A percentile compares a stretch with the other conserved stretches of the same genome.
These are phyloP conservation scores for Ceratobasidium theobromae DNA, from an alignment of 1,284 basidiomycete species.

Conservation along the genomic window DNA sequence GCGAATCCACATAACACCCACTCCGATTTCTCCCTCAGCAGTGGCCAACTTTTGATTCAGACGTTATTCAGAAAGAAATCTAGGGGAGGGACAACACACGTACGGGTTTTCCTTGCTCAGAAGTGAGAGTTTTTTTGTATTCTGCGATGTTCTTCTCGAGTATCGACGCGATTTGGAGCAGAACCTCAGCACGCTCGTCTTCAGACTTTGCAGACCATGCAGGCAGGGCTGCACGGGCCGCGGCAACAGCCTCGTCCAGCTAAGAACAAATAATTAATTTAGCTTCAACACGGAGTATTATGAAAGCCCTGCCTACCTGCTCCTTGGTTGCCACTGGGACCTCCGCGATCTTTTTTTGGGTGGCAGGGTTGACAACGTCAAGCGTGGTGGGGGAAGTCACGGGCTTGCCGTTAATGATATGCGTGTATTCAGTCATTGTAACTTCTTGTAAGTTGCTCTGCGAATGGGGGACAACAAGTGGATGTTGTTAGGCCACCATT, in stretches of 20 bases:
- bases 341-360: slow-evolving; percentile 9
- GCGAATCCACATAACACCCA: neutral
- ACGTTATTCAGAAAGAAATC: neutral
- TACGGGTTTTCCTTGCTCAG: slow-evolving; percentile 16
- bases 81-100: neutral
- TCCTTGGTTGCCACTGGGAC: slow-evolving; percentile 23
- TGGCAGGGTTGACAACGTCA: slow-evolving; percentile 25
- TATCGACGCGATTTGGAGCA: slow-evolving; percentile 8
- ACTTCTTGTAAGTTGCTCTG: too few relatives aligned
- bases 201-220: slow-evolving; percentile 13
- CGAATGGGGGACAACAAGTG: too few relatives aligned
- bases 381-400: slow-evolving; percentile 10
- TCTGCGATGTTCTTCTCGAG: slow-evolving; percentile 15
- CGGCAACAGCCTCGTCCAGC: slow-evolving; percentile 27
- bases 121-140: slow-evolving; percentile 4
- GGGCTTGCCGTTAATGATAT: slow-evolving; percentile 29
- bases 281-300: neutral
- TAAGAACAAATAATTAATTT: slow-evolving; percentile 45
- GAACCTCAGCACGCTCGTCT: slow-evolving; percentile 19
- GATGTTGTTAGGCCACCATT: too few relatives aligned
- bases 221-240: slow-evolving; percentile 23
- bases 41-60: neutral
- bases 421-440: slow-evolving; percentile 25
- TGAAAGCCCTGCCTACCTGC: neutral
- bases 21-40: neutral